Conservation (phyloP, 805 yeast species). For the Wickerhamiella alocasiicola region DNA sequence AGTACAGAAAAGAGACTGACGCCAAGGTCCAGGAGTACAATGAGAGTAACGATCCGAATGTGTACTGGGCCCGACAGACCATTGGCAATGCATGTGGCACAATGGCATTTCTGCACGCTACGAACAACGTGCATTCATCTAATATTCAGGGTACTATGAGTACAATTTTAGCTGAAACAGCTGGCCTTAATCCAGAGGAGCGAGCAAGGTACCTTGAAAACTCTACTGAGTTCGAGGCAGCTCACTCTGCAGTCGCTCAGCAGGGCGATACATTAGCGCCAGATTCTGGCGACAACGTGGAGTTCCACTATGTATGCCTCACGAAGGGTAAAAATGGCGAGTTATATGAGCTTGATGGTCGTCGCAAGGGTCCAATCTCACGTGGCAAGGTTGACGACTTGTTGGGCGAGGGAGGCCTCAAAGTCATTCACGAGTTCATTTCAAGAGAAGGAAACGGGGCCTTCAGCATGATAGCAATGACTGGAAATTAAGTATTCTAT, state of each 20-base stretch:
- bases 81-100: slow-evolving; percentile 87
- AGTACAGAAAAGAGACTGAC: slow-evolving; percentile 35
- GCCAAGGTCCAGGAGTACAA: slow-evolving; percentile 12
- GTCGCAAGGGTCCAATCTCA: slow-evolving; percentile 63
- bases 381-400: slow-evolving; percentile 46
- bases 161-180: slow-evolving; percentile 23
- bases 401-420: slow-evolving; percentile 37
- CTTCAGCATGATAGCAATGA: slow-evolving; percentile 67
- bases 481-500: slow-evolving; percentile 1
- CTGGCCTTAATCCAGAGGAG: slow-evolving; percentile 24
- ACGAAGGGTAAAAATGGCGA: slow-evolving; percentile 38
- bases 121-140: slow-evolving; percentile 27
- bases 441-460: slow-evolving; percentile 32
- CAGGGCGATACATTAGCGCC: slow-evolving; percentile 31
- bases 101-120: slow-evolving; percentile 67
- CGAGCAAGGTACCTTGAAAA: slow-evolving; percentile 35
- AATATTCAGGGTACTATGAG: slow-evolving; percentile 22
- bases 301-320: slow-evolving; percentile 69
- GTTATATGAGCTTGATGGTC: slow-evolving; percentile 79
- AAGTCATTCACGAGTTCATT: slow-evolving; percentile 56
- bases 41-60: slow-evolving; percentile 17
- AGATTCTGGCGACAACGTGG: slow-evolving; percentile 34
- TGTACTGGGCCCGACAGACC: slow-evolving; percentile 76
- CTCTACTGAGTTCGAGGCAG: slow-evolving; percentile 30
- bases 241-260: slow-evolving; percentile 30